These are phyloP conservation scores for Bretschneidera sinensis DNA, from an alignment of 345 rosid genomes.

Conservation along the genomic window DNA sequence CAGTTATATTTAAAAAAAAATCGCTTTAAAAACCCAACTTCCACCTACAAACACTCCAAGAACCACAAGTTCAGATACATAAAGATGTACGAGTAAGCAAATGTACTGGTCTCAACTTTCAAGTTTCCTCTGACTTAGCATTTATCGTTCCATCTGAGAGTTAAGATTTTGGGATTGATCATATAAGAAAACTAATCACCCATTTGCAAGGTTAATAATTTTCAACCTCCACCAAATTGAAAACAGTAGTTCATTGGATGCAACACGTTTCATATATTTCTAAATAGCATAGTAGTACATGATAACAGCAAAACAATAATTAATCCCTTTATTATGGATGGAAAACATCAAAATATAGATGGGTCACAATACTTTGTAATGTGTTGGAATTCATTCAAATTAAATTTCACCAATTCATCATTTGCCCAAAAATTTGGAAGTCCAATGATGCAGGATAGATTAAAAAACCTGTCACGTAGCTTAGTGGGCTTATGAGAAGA, in stretches of 20 bases:
- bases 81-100: neutral
- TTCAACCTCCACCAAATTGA: neutral
- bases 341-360: too few species aligned
- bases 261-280: neutral
- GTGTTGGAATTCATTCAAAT: neutral
- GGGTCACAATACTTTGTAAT: neutral
- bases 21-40: neutral
- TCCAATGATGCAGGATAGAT: too few species aligned
- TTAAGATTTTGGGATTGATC: neutral
- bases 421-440: neutral
- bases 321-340: too few species aligned
- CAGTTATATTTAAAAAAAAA: too few species aligned
- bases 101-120: too few species aligned
- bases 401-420: neutral
- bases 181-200: neutral
- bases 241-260: neutral
- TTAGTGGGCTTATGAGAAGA: too few species aligned
- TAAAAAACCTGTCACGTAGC: too few species aligned
- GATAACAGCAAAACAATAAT: neutral
- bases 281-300: too few species aligned
- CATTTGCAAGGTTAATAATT: too few species aligned
- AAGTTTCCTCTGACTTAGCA: too few species aligned
- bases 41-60: neutral
- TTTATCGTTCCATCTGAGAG: neutral
- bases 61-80: neutral